These are phyloP conservation scores for Penicillium sp. DNA, from an alignment of 2,329 filamentous ascomycete genomes.

Conservation along the genomic window DNA sequence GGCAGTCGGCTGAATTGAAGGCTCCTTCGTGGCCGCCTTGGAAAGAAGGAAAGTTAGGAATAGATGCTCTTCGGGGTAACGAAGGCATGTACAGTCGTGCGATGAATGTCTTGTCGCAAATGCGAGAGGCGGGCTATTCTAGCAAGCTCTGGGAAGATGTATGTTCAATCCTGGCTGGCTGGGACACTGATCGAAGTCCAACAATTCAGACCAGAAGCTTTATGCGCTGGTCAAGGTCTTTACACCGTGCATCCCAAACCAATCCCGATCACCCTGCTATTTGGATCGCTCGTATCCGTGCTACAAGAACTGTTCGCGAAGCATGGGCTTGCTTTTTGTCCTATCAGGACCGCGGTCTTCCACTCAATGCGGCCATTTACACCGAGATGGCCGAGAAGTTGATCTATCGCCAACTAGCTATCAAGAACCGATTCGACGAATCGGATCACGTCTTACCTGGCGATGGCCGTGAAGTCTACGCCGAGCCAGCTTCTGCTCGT, in stretches of 20 bases:
- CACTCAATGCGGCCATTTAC: slow-evolving; percentile 54
- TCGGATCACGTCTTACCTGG: slow-evolving; percentile 55
- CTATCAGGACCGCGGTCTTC: slow-evolving; percentile 54
- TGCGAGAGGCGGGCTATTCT: slow-evolving; percentile 66
- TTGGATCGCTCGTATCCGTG: slow-evolving; percentile 64
- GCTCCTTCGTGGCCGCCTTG: slow-evolving; percentile 69
- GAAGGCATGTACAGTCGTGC: slow-evolving; percentile 64
- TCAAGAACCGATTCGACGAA: slow-evolving; percentile 30
- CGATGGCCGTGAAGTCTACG: slow-evolving; percentile 61
- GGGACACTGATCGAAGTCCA: slow-evolving; percentile 67
- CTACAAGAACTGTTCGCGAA: slow-evolving; percentile 66
- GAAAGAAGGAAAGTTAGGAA: slow-evolving; percentile 66
- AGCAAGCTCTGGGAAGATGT: slow-evolving; percentile 58
- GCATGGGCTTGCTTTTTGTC: slow-evolving; percentile 70
- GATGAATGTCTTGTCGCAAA: slow-evolving; percentile 60
- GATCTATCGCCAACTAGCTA: slow-evolving; percentile 45
- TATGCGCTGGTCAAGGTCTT: slow-evolving; percentile 40
- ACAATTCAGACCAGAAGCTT: slow-evolving; percentile 65
- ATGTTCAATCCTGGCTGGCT: slow-evolving; percentile 63
- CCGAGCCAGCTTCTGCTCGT: slow-evolving; percentile 62
- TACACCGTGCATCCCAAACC: slow-evolving; percentile 14
- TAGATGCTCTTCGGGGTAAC: slow-evolving; percentile 63
- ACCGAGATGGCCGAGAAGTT: slow-evolving; percentile 65
- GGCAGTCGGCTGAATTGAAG: slow-evolving; percentile 64
- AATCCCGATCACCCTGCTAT: slow-evolving; percentile 41